Conservation (phyloP, 257 asterid species). For the Fraxinus quadrangulata region DNA sequence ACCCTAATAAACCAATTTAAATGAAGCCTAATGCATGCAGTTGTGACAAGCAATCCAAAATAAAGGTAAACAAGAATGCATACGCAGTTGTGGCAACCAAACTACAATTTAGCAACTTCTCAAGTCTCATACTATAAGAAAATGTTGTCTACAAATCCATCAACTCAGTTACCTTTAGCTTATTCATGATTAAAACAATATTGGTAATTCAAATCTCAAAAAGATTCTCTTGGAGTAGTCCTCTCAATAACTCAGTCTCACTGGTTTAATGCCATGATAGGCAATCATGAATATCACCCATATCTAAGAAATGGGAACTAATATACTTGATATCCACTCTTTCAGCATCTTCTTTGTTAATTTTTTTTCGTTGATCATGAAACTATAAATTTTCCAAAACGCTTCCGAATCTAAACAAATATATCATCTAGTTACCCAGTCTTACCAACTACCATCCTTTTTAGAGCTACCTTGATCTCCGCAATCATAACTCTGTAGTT, state of each 20-base stretch:
- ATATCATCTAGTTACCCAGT: neutral
- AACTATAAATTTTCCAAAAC: neutral
- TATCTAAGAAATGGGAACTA: neutral
- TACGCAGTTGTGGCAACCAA: neutral
- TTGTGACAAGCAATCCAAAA: too few species aligned
- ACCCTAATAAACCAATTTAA: neutral
- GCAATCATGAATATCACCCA: neutral
- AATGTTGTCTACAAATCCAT: neutral
- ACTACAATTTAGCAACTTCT: neutral
- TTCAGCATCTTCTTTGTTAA: neutral
- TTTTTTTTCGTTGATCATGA: neutral
- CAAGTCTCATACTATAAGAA: neutral
- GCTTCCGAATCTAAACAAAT: neutral
- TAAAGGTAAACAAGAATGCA: too few species aligned
- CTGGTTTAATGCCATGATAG: neutral
- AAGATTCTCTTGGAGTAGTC: neutral
- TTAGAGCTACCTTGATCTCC: neutral
- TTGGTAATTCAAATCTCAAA: neutral
- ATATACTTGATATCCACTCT: neutral
- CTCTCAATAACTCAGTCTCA: neutral
- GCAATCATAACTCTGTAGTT: neutral
- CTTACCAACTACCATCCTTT: neutral
- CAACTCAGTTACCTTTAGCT: neutral
- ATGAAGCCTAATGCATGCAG: constrained; percentile 1
- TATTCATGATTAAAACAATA: neutral